phyloP scores from a whole-genome alignment of 2,329 filamentous ascomycete species.

The Botryotinia convoluta region DNA sequence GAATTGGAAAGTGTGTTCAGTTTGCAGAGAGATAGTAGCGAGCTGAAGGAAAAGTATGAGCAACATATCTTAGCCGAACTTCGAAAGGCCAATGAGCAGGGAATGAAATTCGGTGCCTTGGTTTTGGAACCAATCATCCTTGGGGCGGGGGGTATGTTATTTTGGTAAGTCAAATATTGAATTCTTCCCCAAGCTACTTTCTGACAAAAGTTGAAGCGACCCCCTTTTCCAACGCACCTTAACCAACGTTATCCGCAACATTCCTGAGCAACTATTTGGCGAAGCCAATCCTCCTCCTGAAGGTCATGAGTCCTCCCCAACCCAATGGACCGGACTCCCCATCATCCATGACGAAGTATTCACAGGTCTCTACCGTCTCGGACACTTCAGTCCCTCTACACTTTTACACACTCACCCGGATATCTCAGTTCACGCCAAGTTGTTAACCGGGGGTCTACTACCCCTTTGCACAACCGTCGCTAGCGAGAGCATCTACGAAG shows the following conservation, averaged over 20 bases:
- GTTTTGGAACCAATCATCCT: constrained; percentile 79
- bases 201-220: constrained; percentile 50
- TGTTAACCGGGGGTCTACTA: constrained; percentile 76
- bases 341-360: constrained; percentile 86
- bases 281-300: neutral
- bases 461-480: constrained; percentile 76
- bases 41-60: constrained; percentile 53
- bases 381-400: constrained; percentile 65
- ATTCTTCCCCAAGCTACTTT: neutral
- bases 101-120: constrained; percentile 69
- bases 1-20: constrained; percentile 60
- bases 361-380: constrained; percentile 79
- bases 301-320: constrained; percentile 26
- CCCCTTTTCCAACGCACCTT: constrained; percentile 76
- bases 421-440: constrained; percentile 77
- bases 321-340: constrained; percentile 68
- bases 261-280: constrained; percentile 39
- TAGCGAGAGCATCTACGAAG: constrained; percentile 68
- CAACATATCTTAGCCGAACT: constrained; percentile 57
- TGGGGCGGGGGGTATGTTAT: constrained; percentile 79
- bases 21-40: constrained; percentile 47
- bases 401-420: constrained; percentile 69
- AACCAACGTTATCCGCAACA: constrained; percentile 62
- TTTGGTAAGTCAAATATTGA: constrained; percentile 55
- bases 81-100: constrained; percentile 50